Base-by-base conservation (phyloP, 495 filamentous ascomycete genomes). In the Penicillium coffeae region DNA sequence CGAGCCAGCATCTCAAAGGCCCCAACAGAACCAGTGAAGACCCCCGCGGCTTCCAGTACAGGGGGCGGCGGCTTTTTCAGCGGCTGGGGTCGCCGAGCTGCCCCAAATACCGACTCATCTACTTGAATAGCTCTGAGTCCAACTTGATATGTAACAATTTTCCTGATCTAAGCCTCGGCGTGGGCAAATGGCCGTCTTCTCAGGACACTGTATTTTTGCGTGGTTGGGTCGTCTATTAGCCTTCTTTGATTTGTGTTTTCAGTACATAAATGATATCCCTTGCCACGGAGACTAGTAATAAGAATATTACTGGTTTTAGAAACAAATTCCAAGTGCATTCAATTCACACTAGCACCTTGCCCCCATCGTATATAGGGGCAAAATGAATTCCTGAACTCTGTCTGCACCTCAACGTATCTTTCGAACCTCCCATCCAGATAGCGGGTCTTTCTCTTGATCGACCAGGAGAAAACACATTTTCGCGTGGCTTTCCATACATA, bases 41-140 rank as follows among this genome's bases (percentile, higher is more conserved):
- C 52, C 3, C 38, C 55, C 13, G 50, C 45, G 3, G 48, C 48
- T 7, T 48, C 56, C 33, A 57, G 49, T 27, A 44, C 47, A 12
- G 51, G 54, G 18, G 48, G 51, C 3, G 65, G 62, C 14, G 76
- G 77, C 7, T 80, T 80, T 50, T 80, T 79, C 54, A 77, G 76
- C 50, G 76, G 77, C 16, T 81, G 78, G 78, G 76, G 76, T 4
- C 70, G 79, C 56, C 66, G 75, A 46, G 59, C 68, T 44, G 60
- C 64, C 3, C 57, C 66, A 4, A 58, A 48, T 40, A 50, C 50
- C 33, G 61, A 67, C 25, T 15, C 47, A 10, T 41, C 60, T 3
- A 33, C 19, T 41, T 54, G 38, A 45, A 10, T 27, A 12, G 27
- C 8, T 45, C 12, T 37, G 35, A 47, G n/a, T 37, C 21, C 25